Percentiles rank a stretch among this genome's conserved stretches.
Evolutionary conservation across 495 filamentous ascomycete species (phyloP).

Genomic region (Symbiotaphrina buchneri): DNA sequence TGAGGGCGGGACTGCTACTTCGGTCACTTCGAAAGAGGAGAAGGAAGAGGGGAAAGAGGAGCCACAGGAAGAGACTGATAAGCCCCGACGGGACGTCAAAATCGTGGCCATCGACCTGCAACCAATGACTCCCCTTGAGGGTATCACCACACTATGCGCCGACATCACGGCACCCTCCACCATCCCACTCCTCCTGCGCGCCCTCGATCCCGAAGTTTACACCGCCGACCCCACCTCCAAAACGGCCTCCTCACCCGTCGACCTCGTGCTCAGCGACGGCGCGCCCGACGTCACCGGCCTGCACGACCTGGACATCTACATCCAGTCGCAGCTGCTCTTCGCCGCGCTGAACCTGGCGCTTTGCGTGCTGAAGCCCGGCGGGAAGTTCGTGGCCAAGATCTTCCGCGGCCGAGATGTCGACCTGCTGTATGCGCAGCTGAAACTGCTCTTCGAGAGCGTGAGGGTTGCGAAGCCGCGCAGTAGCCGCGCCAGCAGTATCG

Average conservation of each 20-base stretch:
- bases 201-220: conserved; percentile 57
- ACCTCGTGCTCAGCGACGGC: conserved; percentile 84
- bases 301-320: conserved; percentile 93
- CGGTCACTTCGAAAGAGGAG: conserved; percentile 4
- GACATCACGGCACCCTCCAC: conserved; percentile 97
- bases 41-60: conserved; percentile 14
- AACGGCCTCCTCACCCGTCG: conserved; percentile 46
- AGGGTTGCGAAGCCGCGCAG: conserved; percentile 83
- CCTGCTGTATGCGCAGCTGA: conserved; percentile 75
- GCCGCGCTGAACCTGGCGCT: conserved; percentile 81
- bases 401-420: conserved; percentile 88
- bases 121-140: conserved; percentile 79
- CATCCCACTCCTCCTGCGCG: conserved; percentile 64
- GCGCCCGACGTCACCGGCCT: conserved; percentile 92
- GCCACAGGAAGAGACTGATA: conserved; percentile 4
- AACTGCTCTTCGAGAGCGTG: conserved; percentile 71
- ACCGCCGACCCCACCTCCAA: conserved; percentile 22
- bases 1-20: conserved; percentile 1
- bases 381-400: conserved; percentile 94
- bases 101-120: conserved; percentile 93
- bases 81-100: conserved; percentile 49
- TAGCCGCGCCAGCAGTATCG: conserved; percentile 79
- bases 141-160: conserved; percentile 74
- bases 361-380: conserved; percentile 75
- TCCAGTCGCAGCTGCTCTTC: conserved; percentile 87